Base-by-base conservation (phyloP, 2,329 filamentous ascomycete species). In the Penicillium digitatum region DNA sequence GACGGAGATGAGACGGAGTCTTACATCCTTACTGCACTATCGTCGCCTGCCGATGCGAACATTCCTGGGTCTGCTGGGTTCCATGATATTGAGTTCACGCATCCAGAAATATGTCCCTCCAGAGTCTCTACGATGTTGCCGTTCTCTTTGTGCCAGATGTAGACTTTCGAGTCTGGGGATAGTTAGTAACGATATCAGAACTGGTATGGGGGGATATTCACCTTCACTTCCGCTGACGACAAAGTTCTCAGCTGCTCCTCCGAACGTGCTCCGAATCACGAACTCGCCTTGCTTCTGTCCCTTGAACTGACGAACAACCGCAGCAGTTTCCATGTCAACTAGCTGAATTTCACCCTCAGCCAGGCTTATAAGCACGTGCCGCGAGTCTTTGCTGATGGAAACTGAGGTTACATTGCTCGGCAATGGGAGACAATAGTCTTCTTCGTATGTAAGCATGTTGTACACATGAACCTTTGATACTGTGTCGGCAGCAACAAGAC, bases 41-140 rank as follows among this genome's bases (percentile, higher is more conserved):
- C 94, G 71, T 99, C 94, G 18, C 93, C 92, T 55, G 89, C 93
- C 12, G 91, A 93, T 16, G 91, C 94, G 73, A 96, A 90, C 78
- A 96, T 87, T 58, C 83, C 84, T 1, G 90, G 86, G 67, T 96
- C 84, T 11, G 77, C 81, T 1, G 94, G 92, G 66, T 93, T 94
- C 93, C 94, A 99, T 22, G 87, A 82, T 35, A 95, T 88, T 8
- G 90, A 84, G 69, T 96, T 97, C 61, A 94, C 93, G 57, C 84
- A 87, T 32, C 90, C 87, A 12, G 82, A 81, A 7, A 78, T 76
- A 46, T 97, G 93, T 0, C 86, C 92, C 31, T 85, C 81, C 3
- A 97, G 78, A 45, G 83, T 86, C 67, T 91, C 89, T 6, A 99
- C 84, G 0, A 87, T 79, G 6, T 82, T 79, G 6, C 90, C 90